Evolutionary conservation across 345 rosid species (phyloP).

Genomic region (Cardamine resedifolia): DNA sequence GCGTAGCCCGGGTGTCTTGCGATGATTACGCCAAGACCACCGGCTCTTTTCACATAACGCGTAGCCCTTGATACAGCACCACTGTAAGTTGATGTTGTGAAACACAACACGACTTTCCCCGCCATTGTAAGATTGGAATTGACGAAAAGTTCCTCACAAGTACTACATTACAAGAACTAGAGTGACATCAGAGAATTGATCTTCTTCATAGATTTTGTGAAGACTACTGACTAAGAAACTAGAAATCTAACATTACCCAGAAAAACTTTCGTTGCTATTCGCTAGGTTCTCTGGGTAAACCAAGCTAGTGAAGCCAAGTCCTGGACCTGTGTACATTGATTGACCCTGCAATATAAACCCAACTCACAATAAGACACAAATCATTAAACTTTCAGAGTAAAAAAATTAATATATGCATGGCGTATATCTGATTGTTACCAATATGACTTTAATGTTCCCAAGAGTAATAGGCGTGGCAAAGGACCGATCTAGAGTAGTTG

Average conservation of each 20-base stretch:
- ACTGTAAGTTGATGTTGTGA: conserved; percentile 22
- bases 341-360: conserved; percentile 29
- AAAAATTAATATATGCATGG: not conserved
- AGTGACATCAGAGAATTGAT: not conserved
- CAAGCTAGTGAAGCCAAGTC: conserved; percentile 39
- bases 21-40: conserved; percentile 47
- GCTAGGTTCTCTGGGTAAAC: conserved; percentile 44
- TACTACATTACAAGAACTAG: conserved; percentile 4
- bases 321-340: conserved; percentile 36
- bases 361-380: not conserved
- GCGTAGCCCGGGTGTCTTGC: conserved; percentile 33
- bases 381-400: not conserved
- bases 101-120: conserved; percentile 37
- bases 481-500: conserved; percentile 52
- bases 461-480: conserved; percentile 42
- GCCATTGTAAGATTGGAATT: conserved; percentile 29
- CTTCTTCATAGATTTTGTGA: not conserved
- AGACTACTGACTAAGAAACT: not conserved
- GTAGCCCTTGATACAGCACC: conserved; percentile 28
- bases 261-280: conserved; percentile 24
- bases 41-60: conserved; percentile 31
- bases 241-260: conserved; percentile 4
- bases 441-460: conserved; percentile 34
- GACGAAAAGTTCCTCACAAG: conserved; percentile 2
- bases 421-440: conserved; percentile 25